A percentile compares a stretch with the other conserved stretches of the same genome.
These are phyloP conservation scores for Dendrobium huoshanense DNA, from an alignment of 106 monocot genomes.

Conservation along the genomic window DNA sequence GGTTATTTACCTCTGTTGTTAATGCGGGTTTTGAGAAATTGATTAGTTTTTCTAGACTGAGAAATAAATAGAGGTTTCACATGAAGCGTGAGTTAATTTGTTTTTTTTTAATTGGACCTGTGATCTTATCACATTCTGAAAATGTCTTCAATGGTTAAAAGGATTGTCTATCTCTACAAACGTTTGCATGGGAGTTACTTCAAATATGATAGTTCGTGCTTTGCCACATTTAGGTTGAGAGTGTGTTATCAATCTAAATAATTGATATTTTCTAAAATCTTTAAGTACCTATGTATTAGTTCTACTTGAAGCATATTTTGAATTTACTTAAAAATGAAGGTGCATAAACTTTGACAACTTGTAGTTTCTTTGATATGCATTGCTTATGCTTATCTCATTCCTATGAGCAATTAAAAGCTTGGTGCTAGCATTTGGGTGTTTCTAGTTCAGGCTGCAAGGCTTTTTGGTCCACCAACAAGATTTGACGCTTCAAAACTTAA, in stretches of 20 bases:
- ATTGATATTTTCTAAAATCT: not conserved
- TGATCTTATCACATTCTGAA: not conserved
- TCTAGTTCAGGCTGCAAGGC: constrained; percentile 55
- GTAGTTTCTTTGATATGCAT: not conserved
- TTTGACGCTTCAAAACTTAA: constrained; percentile 86
- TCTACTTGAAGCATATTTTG: too few relatives aligned
- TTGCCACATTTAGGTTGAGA: not conserved
- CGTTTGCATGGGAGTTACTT: too few relatives aligned
- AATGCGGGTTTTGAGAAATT: not conserved
- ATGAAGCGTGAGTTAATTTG: not conserved
- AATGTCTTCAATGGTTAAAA: not conserved
- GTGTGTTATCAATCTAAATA: not conserved
- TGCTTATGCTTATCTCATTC: not conserved
- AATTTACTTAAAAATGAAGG: not conserved
- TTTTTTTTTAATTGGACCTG: not conserved
- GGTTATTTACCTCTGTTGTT: not conserved
- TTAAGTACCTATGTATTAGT: not conserved
- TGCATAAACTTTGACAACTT: not conserved
- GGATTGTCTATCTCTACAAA: too few relatives aligned
- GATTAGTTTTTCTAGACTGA: not conserved
- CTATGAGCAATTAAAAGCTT: not conserved
- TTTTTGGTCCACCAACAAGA: constrained; percentile 67
- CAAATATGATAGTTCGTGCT: too few relatives aligned
- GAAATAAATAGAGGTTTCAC: not conserved
- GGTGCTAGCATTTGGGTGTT: constrained; percentile 5